Evolutionary conservation across 106 monocot genomes (phyloP), one percentile per base, ranked within the genome.

Genomic region (Dendrobium catenatum): DNA sequence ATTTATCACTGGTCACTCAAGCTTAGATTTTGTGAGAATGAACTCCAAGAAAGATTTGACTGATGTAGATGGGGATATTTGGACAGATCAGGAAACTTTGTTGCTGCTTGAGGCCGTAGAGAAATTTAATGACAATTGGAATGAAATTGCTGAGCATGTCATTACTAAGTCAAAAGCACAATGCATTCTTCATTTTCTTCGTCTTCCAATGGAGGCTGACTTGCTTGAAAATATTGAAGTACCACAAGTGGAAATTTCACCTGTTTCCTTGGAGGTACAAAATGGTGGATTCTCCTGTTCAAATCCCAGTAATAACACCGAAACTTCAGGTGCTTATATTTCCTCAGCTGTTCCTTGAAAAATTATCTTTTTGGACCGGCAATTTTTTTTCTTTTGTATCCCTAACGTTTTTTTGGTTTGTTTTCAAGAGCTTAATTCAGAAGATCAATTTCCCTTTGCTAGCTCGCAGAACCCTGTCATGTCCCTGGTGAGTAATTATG

Each of bases 41-140:
- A 89, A 95, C 79, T 87, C 86, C 17, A 82, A 79, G 79, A 93
- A 84, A 76, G 89, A 95, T 78, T 68, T 82, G 13, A 72, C 46
- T 64, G 98, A 98, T 82, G 10, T 67, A 73, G 91, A 99, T 79
- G 89, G 87, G 64, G 95, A 99, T 78, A 88, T 55, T 76, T 99
- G 99, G 99, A 93, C 90, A 9, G 99, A 99, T 83, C 90, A 93
- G 79, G 99, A 99, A 85, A 99, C 95, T 8, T 85, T 95, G n/a
- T 83, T 99, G 55, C 84, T 99, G 64, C 91, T 99, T 48, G 99
- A 99, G 81, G 99, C 82, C 20, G 73, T 99, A 64, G 99, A 99
- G 79, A 93, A 89, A 79, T 88, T 88, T 74, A 88, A 87, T 80
- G 99, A 99, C 59, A 93, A 95, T 79, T 99, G 99, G 99, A 88